A percentile compares a stretch with the other conserved stretches of the same genome.
Conservation (phyloP, 177 flowering plant genomes). For the Vitis hybrid region DNA sequence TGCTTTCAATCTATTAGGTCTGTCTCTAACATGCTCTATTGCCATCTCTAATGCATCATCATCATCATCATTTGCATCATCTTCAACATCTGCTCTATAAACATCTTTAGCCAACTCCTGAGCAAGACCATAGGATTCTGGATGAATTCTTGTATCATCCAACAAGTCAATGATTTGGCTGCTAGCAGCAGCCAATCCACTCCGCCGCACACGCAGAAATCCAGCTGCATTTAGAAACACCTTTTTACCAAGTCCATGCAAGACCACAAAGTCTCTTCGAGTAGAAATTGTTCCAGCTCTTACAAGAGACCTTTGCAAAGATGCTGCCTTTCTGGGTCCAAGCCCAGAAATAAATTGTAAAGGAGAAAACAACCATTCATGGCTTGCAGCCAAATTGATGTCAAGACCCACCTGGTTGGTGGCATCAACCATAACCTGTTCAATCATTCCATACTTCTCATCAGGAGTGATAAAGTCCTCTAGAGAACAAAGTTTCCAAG, state of each 20-base stretch:
- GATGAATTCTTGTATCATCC: slow-evolving; percentile 97
- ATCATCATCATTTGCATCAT: slow-evolving; percentile 71
- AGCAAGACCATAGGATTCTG: slow-evolving; percentile 90
- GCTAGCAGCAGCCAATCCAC: slow-evolving; percentile 81
- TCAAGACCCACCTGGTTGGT: slow-evolving; percentile 95
- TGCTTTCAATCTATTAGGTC: slow-evolving; percentile 52
- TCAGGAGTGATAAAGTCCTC: slow-evolving; percentile 82
- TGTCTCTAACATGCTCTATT: slow-evolving; percentile 79
- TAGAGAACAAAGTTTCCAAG: slow-evolving; percentile 74
- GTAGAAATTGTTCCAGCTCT: slow-evolving; percentile 73
- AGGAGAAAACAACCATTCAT: slow-evolving; percentile 96
- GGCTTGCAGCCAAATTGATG: slow-evolving; percentile 80
- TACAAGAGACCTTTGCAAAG: slow-evolving; percentile 76
- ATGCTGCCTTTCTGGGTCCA: slow-evolving; percentile 94
- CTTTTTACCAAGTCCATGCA: slow-evolving; percentile 74
- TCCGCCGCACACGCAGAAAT: slow-evolving; percentile 84
- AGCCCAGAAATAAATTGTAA: slow-evolving; percentile 89
- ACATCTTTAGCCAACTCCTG: slow-evolving; percentile 84
- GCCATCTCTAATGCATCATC: slow-evolving; percentile 86
- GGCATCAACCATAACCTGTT: slow-evolving; percentile 92
- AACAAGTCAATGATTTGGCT: slow-evolving; percentile 76
- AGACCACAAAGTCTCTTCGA: slow-evolving; percentile 72
- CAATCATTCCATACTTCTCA: slow-evolving; percentile 89
- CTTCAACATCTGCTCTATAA: slow-evolving; percentile 47
- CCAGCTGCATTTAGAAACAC: slow-evolving; percentile 93